Conservation (phyloP, 2,329 filamentous ascomycete genomes). For the Chrysosporium queenslandicum region DNA sequence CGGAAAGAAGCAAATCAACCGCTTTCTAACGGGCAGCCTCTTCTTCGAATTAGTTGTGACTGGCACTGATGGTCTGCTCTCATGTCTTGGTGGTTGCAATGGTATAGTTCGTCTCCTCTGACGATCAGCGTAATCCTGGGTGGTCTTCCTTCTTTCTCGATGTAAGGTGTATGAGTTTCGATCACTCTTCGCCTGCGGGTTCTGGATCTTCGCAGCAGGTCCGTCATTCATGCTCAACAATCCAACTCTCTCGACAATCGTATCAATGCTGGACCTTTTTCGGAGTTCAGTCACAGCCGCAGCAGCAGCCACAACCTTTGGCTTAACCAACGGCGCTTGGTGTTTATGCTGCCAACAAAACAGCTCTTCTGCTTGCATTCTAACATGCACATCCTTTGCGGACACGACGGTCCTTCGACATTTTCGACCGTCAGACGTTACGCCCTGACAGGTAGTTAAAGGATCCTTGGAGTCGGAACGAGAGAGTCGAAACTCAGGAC, state of each 20-base stretch:
- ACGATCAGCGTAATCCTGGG: not conserved
- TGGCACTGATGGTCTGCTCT: not conserved
- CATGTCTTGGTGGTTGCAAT: not conserved
- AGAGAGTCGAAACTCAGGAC: constrained; percentile 68
- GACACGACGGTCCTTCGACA: constrained; percentile 59
- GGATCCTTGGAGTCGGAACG: constrained; percentile 80
- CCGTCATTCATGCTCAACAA: constrained; percentile 53
- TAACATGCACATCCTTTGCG: constrained; percentile 26
- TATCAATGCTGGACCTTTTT: constrained; percentile 71
- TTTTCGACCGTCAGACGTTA: constrained; percentile 70
- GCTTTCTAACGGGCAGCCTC: constrained; percentile 19
- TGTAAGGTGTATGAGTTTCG: not conserved
- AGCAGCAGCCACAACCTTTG: constrained; percentile 12
- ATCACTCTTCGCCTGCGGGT: constrained; percentile 1
- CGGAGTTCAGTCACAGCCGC: constrained; percentile 46
- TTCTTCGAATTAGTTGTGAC: constrained; percentile 11
- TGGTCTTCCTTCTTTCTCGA: not conserved
- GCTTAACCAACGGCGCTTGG: constrained; percentile 49
- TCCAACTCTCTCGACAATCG: constrained; percentile 68
- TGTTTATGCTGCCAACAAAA: constrained; percentile 97
- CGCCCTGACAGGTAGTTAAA: constrained; percentile 72
- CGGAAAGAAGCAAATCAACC: constrained; percentile 30
- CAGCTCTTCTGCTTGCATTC: constrained; percentile 33
- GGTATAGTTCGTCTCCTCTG: not conserved
- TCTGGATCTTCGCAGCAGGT: constrained; percentile 15